Conservation (phyloP, 768 basidiomycete species). For the Trametes gibbosa region DNA sequence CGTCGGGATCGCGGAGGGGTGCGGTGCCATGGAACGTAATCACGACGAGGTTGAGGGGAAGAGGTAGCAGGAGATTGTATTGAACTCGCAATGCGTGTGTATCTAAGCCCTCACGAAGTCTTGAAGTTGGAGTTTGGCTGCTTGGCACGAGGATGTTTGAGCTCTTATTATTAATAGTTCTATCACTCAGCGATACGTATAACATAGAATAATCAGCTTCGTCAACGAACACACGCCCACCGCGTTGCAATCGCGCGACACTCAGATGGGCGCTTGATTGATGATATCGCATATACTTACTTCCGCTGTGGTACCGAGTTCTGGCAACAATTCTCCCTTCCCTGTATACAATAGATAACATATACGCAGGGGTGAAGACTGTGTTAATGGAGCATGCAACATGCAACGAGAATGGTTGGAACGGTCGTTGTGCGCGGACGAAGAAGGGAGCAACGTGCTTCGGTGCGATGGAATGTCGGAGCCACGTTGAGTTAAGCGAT, state of each 20-base stretch:
- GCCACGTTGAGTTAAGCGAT: constrained; percentile 20
- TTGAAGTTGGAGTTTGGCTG: no score
- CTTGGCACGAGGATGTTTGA: no score
- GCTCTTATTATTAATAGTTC: no score
- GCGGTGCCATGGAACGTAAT: no score
- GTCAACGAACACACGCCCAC: background rate
- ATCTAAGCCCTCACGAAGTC: background rate
- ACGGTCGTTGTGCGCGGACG: constrained; percentile 4
- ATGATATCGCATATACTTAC: background rate
- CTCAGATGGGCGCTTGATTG: background rate
- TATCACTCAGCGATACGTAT: no score
- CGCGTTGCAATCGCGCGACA: background rate
- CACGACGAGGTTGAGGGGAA: no score
- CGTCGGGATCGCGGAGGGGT: background rate
- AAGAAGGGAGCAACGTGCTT: background rate
- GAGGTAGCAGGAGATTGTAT: no score
- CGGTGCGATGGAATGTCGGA: constrained; percentile 12
- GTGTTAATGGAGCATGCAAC: background rate
- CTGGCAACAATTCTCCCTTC: background rate
- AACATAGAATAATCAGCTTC: no score
- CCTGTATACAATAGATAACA: no score
- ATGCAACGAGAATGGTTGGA: background rate
- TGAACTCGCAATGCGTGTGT: no score
- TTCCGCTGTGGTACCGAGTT: background rate
- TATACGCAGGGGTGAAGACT: no score